phyloP scores from a whole-genome alignment of 2,329 filamentous ascomycete genomes.

The Chaetomium olivaceum region DNA sequence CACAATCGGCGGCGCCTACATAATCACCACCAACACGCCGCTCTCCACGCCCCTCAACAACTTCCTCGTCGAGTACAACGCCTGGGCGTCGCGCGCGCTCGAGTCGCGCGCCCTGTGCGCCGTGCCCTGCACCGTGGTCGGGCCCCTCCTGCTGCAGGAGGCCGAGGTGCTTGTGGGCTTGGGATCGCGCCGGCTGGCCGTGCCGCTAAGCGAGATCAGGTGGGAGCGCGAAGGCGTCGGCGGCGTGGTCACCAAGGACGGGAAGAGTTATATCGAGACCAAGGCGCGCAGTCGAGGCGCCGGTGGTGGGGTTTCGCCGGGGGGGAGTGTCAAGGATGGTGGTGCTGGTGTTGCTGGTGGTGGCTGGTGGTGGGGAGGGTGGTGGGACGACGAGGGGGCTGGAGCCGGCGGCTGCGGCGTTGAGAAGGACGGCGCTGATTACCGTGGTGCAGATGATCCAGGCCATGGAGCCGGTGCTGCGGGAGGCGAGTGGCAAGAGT shows the following conservation, averaged over 20 bases:
- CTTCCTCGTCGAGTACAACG: conserved; percentile 80
- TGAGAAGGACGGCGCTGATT: conserved; percentile 77
- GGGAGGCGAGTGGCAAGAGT: conserved; percentile 81
- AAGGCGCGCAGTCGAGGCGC: conserved; percentile 36
- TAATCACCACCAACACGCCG: conserved; percentile 78
- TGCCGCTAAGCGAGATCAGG: conserved; percentile 79
- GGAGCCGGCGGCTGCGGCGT: conserved; percentile 67
- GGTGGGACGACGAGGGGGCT: conserved; percentile 42
- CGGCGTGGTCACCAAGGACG: conserved; percentile 61
- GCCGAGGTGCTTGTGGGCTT: conserved; percentile 69
- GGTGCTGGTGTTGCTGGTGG: no score
- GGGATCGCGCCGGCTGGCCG: conserved; percentile 75
- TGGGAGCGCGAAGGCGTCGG: conserved; percentile 81
- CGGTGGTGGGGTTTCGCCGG: conserved; percentile 23
- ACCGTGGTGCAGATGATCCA: conserved; percentile 83
- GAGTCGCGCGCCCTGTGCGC: conserved; percentile 68
- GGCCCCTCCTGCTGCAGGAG: conserved; percentile 78
- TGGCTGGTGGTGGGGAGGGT: conserved; percentile 14
- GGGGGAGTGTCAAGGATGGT: conserved; percentile 35
- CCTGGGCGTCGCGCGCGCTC: conserved; percentile 75
- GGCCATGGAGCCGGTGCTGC: conserved; percentile 77
- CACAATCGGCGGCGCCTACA: conserved; percentile 73
- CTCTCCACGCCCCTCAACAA: conserved; percentile 79
- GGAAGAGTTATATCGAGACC: conserved; percentile 60
- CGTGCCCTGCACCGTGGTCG: conserved; percentile 76